Conservation (phyloP, 257 asterid genomes). For the Nemophila menziesii region DNA sequence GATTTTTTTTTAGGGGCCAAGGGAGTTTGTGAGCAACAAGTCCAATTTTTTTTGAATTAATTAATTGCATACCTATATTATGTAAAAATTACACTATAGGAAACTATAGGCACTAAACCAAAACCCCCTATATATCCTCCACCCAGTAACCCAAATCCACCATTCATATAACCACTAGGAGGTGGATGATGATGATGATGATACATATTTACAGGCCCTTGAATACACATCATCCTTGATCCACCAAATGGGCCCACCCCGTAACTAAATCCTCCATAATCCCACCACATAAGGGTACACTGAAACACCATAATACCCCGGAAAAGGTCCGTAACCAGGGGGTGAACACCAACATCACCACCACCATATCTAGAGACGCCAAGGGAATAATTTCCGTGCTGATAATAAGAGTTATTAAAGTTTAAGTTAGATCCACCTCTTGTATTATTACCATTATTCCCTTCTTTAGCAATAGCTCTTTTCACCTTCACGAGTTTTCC, state of each 20-base stretch:
- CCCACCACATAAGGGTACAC: conserved; percentile 56
- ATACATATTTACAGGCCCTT: no score
- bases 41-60: no score
- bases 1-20: no score
- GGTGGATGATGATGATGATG: no score
- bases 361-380: conserved; percentile 40
- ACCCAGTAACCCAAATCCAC: conserved; percentile 30
- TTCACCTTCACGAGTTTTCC: conserved; percentile 87
- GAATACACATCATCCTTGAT: conserved; percentile 36
- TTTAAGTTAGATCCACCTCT: conserved; percentile 28
- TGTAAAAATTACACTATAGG: no score
- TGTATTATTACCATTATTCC: conserved; percentile 29
- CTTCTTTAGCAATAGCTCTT: conserved; percentile 76
- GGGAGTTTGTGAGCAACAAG: no score
- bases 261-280: conserved; percentile 47
- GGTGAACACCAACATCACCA: no score
- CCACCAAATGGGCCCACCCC: conserved; percentile 38
- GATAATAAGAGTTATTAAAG: conserved; percentile 27
- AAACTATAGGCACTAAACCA: conserved; percentile 24
- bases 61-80: no score
- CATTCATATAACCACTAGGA: conserved; percentile 47
- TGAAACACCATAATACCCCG: conserved; percentile 42
- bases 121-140: conserved; percentile 33
- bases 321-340: conserved; percentile 21
- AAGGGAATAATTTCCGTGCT: conserved; percentile 26